These are phyloP conservation scores for Hordeum pubiflorum DNA, from an alignment of 202 grass and related monocot species.

Conservation along the genomic window DNA sequence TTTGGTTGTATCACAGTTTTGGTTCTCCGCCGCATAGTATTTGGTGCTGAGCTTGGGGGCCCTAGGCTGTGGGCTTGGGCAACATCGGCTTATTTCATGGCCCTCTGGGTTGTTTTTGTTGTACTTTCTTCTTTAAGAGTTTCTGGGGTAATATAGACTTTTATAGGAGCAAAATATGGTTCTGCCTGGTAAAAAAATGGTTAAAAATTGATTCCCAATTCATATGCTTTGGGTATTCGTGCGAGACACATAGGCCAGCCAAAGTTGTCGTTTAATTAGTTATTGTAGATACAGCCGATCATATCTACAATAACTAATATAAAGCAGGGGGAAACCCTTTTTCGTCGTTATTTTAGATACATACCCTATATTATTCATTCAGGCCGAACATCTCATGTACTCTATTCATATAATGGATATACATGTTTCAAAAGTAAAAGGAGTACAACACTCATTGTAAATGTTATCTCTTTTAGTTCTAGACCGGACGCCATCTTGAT, in stretches of 20 bases:
- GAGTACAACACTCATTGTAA: not conserved
- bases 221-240: not conserved
- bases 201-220: not conserved
- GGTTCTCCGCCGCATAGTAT: slow-evolving; percentile 54
- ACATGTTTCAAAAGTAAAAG: not conserved
- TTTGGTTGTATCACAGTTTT: slow-evolving; percentile 64
- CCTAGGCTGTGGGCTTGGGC: slow-evolving; percentile 80
- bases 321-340: no score
- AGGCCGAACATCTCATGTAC: not conserved
- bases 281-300: not conserved
- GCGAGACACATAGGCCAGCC: no score
- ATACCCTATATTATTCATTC: not conserved
- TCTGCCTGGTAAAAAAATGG: not conserved
- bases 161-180: not conserved
- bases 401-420: not conserved
- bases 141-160: slow-evolving; percentile 48
- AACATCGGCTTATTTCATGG: slow-evolving; percentile 66
- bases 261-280: not conserved
- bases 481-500: no score
- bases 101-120: slow-evolving; percentile 79
- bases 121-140: slow-evolving; percentile 71
- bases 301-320: no score
- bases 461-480: no score
- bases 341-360: not conserved
- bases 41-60: slow-evolving; percentile 82